Base-by-base conservation (phyloP, 208 protist genomes). In the Wallacemonas sp. region DNA sequence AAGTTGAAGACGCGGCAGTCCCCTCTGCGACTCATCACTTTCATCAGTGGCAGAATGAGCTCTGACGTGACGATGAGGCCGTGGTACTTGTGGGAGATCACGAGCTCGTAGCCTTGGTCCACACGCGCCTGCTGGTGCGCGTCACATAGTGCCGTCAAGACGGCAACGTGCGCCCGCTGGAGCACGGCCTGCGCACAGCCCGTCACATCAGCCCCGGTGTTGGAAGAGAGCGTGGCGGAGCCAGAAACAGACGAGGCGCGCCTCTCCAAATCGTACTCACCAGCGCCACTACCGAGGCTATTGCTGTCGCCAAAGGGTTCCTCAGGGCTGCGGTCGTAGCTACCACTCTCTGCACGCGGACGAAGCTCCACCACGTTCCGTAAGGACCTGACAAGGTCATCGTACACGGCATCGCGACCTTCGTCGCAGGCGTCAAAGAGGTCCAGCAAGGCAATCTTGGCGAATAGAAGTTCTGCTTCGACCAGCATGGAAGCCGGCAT, bases 51-150 rank as follows among this genome's bases (percentile, higher is more conserved):
- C 45, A 66, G 42, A 27, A 90, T 79, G 28, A 92, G 53, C 21
- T 90, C 84, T 49, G 76, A 75, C 1, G 80, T 91, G 24, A 96
- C 80, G 33, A 80, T 68, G 12, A 96, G 59, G 1, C 87, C 87
- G 53, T 96, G 84, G 61, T 96, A 96, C 73, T 96, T 96, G 80
- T 96, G 90, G 8, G 86, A 70, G 3, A 92, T 79, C 30, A 96
- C 62, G 33, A 96, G 82, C 44, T 69, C 79, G 67, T 96, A 96
- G n/a, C 81, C 87, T 59, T 93, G 78, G 53, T 90, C 86, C 9
- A 84, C 64, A 44, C 80, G 80, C 36, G 75, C 70, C n/a, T 89
- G 72, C 30, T 81, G 24, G 45, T 82, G 82, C 14, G 90, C 86
- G 1, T 44, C 68, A 59, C 84, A 88, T 33, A 91, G 66, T 33